Evolutionary conservation across 495 filamentous ascomycete genomes (phyloP).

Genomic region (Amorphotheca resinae): DNA sequence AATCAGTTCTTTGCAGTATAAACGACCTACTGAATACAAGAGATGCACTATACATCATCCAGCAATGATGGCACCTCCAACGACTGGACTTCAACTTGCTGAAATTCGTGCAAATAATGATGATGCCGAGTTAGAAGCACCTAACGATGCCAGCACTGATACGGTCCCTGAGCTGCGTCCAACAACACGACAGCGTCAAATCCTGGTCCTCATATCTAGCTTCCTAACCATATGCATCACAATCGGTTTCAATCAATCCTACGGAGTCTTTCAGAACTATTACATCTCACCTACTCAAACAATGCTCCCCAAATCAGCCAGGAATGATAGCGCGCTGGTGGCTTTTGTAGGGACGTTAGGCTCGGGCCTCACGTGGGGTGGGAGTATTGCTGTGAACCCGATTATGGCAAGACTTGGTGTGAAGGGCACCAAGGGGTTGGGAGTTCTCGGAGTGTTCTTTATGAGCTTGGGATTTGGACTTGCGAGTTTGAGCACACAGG

Average conservation of each 20-base stretch:
- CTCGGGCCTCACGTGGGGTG: conserved; percentile 36
- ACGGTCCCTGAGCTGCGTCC: conserved; percentile 17
- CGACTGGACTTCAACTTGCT: neutral
- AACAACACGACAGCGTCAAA: conserved; percentile 30
- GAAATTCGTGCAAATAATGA: neutral
- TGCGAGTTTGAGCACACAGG: conserved; percentile 23
- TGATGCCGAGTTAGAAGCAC: neutral
- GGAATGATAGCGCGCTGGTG: conserved; percentile 24
- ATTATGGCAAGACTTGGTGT: conserved; percentile 28
- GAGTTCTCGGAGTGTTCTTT: conserved; percentile 24
- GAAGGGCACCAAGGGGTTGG: conserved; percentile 22
- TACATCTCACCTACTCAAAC: conserved; percentile 31
- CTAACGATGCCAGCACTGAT: neutral
- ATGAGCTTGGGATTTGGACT: conserved; percentile 27
- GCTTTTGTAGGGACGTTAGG: conserved; percentile 39
- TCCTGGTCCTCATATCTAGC: conserved; percentile 28
- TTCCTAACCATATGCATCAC: conserved; percentile 35
- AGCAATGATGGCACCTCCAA: neutral
- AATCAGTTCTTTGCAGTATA: too few relatives aligned
- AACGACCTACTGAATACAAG: neutral
- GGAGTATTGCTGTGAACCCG: conserved; percentile 35
- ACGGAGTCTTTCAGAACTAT: conserved; percentile 36
- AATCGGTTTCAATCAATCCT: conserved; percentile 38
- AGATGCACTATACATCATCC: neutral
- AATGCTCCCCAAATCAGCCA: conserved; percentile 25